A percentile compares a stretch with the other conserved stretches of the same genome.
Conservation (phyloP, 2,329 filamentous ascomycete species). For the Penicillium sp. region DNA sequence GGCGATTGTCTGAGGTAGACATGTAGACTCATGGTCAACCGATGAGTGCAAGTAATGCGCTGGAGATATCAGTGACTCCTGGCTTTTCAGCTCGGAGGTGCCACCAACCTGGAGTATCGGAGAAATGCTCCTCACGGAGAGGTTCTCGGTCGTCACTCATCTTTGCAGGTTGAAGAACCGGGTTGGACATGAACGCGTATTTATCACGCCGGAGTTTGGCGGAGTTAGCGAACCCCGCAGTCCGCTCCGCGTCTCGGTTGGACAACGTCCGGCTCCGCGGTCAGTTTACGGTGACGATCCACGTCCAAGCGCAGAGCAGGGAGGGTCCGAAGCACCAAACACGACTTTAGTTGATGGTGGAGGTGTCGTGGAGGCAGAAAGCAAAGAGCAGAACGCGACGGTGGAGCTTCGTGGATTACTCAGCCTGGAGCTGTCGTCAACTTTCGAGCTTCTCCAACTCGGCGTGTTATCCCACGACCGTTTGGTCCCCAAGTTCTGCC, state of each 20-base stretch:
- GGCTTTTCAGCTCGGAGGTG: not conserved
- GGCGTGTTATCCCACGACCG: not conserved
- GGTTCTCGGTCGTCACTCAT: slow-evolving; percentile 6
- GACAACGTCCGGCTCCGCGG: not conserved
- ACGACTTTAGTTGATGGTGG: not conserved
- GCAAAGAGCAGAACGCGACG: not conserved
- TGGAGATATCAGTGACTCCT: slow-evolving; percentile 1
- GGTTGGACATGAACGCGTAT: not conserved
- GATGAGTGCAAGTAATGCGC: slow-evolving; percentile 16
- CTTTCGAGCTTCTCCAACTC: slow-evolving; percentile 1
- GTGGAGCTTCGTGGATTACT: slow-evolving; percentile 1
- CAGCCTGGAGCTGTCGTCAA: slow-evolving; percentile 2
- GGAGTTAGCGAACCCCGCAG: slow-evolving; percentile 8
- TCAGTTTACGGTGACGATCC: not conserved
- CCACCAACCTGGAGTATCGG: slow-evolving; percentile 10
- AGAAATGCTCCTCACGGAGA: not conserved
- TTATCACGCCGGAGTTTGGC: slow-evolving; percentile 15
- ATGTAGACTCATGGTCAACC: not conserved
- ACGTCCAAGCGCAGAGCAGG: not conserved
- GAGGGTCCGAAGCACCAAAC: not conserved
- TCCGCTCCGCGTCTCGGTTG: not conserved
- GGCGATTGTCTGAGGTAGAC: slow-evolving; percentile 39
- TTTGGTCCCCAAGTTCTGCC: not conserved
- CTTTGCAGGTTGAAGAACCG: not conserved
- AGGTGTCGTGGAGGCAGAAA: not conserved